Conservation (phyloP, 2,329 filamentous ascomycete species). For the Drechslerella dactyloides region DNA sequence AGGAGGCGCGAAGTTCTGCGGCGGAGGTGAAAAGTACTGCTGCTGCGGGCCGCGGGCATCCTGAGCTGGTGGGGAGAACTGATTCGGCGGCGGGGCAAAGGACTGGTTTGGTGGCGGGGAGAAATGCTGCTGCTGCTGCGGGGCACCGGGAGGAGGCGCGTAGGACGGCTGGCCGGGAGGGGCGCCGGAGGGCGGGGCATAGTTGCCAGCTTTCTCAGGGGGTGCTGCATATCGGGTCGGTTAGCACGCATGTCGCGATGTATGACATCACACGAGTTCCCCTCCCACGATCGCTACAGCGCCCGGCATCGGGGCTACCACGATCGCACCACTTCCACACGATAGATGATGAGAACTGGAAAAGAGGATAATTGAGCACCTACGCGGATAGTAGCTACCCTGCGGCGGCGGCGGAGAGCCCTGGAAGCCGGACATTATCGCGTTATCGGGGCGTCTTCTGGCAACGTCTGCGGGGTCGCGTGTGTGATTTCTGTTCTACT, state of each 20-base stretch:
- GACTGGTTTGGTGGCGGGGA: constrained; percentile 58
- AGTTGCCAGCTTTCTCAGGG: constrained; percentile 46
- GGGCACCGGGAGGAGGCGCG: background rate
- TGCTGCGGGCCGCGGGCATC: constrained; percentile 53
- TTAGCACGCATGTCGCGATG: constrained; percentile 6
- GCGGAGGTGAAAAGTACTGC: constrained; percentile 55
- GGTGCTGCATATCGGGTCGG: constrained; percentile 17
- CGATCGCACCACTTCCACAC: no score
- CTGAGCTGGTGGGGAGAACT: constrained; percentile 57
- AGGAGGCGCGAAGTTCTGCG: constrained; percentile 51
- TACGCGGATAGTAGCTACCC: constrained; percentile 63
- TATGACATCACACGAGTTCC: background rate
- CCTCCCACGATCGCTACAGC: background rate
- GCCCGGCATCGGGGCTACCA: no score
- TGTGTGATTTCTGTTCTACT: constrained; percentile 19
- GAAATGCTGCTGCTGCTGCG: constrained; percentile 4
- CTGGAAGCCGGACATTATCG: constrained; percentile 43
- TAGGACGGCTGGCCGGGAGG: constrained; percentile 53
- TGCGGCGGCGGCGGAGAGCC: constrained; percentile 56
- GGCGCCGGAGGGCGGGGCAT: constrained; percentile 46
- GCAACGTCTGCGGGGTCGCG: constrained; percentile 9
- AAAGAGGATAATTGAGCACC: constrained; percentile 52
- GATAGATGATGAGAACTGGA: constrained; percentile 39
- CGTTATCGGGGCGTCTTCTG: background rate
- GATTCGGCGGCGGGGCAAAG: constrained; percentile 62